Conservation (phyloP, 192 early-diverging fungal genomes). For the Linnemannia exigua region DNA sequence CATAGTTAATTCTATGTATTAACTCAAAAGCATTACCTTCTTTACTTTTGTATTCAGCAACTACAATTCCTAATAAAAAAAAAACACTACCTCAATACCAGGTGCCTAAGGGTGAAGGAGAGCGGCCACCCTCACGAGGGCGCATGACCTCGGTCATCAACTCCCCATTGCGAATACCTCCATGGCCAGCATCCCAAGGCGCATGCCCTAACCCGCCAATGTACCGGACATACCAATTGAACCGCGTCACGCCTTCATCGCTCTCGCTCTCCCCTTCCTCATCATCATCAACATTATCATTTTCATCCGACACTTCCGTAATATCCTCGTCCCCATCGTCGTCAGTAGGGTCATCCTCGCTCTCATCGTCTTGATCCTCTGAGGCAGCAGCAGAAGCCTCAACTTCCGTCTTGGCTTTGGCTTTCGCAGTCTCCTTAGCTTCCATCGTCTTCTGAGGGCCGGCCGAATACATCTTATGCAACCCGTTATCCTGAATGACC, state of each 20-base stretch:
- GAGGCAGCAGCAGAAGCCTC: background rate
- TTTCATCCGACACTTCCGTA: background rate
- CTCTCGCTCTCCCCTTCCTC: background rate
- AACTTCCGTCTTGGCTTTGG: background rate
- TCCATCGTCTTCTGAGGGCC: background rate
- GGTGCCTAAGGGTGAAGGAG: constrained; percentile 36
- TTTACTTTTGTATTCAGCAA: background rate
- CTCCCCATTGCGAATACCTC: constrained; percentile 13
- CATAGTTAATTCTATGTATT: background rate
- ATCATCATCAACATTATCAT: background rate
- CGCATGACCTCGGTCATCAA: constrained; percentile 41
- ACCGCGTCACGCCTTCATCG: background rate
- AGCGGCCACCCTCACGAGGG: constrained; percentile 28
- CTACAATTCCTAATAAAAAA: background rate
- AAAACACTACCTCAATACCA: constrained; percentile 17
- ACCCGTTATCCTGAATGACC: background rate
- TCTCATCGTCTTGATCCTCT: too few species aligned
- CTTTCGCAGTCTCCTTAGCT: background rate
- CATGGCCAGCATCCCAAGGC: background rate
- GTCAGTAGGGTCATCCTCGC: background rate
- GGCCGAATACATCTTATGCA: background rate
- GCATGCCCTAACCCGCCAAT: background rate
- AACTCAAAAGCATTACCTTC: background rate
- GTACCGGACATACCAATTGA: background rate
- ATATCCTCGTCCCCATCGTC: background rate